phyloP scores from a whole-genome alignment of 495 filamentous ascomycete species.

The Gamarada debralockiae region DNA sequence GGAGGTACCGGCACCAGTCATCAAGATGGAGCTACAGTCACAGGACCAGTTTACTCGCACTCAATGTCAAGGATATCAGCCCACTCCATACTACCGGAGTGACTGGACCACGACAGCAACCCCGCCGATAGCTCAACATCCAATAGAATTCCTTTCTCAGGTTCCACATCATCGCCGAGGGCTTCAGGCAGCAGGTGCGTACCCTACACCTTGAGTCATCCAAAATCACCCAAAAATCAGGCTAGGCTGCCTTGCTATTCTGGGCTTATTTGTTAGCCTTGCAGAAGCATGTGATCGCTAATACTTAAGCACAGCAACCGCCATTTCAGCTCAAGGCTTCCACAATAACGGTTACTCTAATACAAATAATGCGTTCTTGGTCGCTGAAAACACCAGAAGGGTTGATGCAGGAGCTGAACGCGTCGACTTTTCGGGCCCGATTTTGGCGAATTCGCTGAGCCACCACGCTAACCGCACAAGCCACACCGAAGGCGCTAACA shows the following conservation, averaged over 20 bases:
- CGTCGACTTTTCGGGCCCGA: too few relatives aligned
- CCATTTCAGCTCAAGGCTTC: slow-evolving; percentile 4
- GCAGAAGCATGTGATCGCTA: slow-evolving; percentile 6
- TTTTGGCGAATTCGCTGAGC: too few relatives aligned
- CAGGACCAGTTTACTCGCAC: too few relatives aligned
- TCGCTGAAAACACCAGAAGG: not conserved
- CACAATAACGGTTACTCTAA: not conserved
- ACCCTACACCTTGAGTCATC: slow-evolving; percentile 2
- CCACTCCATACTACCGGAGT: too few relatives aligned
- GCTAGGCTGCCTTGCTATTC: not conserved
- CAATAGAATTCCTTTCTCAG: not conserved
- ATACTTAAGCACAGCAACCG: not conserved
- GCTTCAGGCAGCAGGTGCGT: not conserved
- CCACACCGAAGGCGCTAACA: not conserved
- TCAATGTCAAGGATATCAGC: too few relatives aligned
- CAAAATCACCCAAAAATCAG: not conserved
- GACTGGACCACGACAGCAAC: not conserved
- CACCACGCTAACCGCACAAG: not conserved
- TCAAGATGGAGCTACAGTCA: too few relatives aligned
- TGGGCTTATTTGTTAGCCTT: not conserved
- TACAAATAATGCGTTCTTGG: not conserved
- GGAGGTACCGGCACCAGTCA: too few relatives aligned
- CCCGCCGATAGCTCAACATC: not conserved
- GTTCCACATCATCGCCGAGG: not conserved
- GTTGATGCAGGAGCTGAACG: not conserved